Evolutionary conservation across 2,329 filamentous ascomycete species (phyloP).

Genomic region (Cadophora sp.): DNA sequence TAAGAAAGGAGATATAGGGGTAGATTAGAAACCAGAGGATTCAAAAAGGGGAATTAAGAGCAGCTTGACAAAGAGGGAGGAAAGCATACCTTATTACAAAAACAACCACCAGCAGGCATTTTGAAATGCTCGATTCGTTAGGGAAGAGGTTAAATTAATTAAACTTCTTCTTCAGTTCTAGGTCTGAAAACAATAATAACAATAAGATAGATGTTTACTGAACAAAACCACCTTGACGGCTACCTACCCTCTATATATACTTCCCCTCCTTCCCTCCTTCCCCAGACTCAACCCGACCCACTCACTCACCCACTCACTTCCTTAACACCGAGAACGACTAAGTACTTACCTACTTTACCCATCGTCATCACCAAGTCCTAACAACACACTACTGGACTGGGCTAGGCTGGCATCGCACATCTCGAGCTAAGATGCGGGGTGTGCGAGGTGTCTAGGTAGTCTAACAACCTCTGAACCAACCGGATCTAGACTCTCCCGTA

Average conservation of each 20-base stretch:
- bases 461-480: not conserved
- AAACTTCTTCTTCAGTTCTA: too few relatives aligned
- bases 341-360: too few relatives aligned
- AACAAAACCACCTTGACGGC: conserved; percentile 21
- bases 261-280: not conserved
- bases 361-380: too few relatives aligned
- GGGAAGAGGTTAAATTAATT: too few relatives aligned
- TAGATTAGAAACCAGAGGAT: not conserved
- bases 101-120: conserved; percentile 40
- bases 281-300: too few relatives aligned
- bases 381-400: too few relatives aligned
- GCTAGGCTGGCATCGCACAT: too few relatives aligned
- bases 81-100: conserved; percentile 39
- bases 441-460: too few relatives aligned
- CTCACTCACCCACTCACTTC: too few relatives aligned
- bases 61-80: not conserved
- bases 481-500: too few relatives aligned
- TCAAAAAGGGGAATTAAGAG: too few relatives aligned
- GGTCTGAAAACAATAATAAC: not conserved
- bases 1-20: not conserved
- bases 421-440: not conserved
- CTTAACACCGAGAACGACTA: too few relatives aligned
- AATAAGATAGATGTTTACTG: not conserved
- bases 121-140: conserved; percentile 18
- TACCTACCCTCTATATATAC: conserved; percentile 28